Evolutionary conservation across 164 flowering plant genomes (phyloP).

Genomic region (Paratinospora sagittata): DNA sequence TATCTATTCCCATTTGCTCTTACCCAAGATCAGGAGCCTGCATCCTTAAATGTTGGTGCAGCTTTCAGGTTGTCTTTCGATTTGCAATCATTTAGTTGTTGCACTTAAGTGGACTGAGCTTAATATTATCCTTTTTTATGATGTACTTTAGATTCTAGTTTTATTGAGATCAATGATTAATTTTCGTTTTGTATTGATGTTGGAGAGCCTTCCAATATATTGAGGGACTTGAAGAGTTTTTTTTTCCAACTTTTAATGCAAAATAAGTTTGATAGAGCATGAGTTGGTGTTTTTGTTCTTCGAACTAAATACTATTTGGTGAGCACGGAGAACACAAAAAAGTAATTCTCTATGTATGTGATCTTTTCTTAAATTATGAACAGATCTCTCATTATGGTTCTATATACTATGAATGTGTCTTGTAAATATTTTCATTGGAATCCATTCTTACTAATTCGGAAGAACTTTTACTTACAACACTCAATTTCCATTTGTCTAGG

Average conservation of each 20-base stretch:
- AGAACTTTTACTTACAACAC: neutral
- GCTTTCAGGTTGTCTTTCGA: neutral
- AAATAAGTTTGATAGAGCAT: too few species aligned
- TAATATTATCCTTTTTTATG: neutral
- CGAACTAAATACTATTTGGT: too few species aligned
- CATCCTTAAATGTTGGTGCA: too few species aligned
- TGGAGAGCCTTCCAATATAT: neutral
- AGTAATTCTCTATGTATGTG: too few species aligned
- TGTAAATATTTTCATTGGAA: neutral
- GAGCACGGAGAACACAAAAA: too few species aligned
- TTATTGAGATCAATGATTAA: neutral
- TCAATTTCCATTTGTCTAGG: conserved; percentile 37
- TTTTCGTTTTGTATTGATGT: neutral
- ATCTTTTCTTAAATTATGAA: too few species aligned
- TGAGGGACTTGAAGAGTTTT: too few species aligned
- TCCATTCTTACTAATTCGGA: neutral
- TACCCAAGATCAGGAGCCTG: too few species aligned
- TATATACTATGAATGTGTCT: too few species aligned
- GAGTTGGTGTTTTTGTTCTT: too few species aligned
- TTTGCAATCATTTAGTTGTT: neutral
- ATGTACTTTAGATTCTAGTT: neutral
- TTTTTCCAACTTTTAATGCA: too few species aligned
- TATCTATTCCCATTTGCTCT: neutral
- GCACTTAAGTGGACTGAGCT: neutral
- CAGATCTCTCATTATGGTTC: too few species aligned